Evolutionary conservation across 169 alveolate genomes (phyloP), one percentile per base, ranked within the genome.

Genomic region (Babesia ovata): DNA sequence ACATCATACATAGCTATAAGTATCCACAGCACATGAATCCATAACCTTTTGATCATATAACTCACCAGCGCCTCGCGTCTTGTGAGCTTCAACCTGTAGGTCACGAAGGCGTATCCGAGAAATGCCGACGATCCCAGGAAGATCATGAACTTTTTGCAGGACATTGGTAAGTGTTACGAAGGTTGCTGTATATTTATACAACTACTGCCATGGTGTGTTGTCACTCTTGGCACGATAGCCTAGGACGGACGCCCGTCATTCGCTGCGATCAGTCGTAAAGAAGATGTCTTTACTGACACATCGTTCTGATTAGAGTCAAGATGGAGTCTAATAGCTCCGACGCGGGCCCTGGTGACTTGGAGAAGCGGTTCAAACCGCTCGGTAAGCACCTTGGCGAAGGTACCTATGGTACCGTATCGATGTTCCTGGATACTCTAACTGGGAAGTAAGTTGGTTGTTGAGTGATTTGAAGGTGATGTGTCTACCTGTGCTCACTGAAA

Each of bases 381-480:
- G 90, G 91, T 21, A 91, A 90, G 48, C 94, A 91, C 74, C 92
- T 96, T 26, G 99, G 99, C 16, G 99, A 97, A 78, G 99, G 99
- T 48, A 95, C 99, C 28, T 97, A 97, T 82, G 99, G 99, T 46
- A 96, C 95, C 42, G 99, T 97, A 29, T 94, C 93, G 65, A 93
- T 94, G 76, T 98, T 98, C 21, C 92, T 86, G 77, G 99, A 95
- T 78, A 94, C 87, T 24, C 62, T 86, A 9, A 79, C 87, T 0
- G 84, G 84, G 26, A 79, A 44, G 87, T 79, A 54, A 14, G 67
- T 56, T 91, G 91, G 24, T 92, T 91, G 14, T 11, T 0, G 48
- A n/a, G n/a, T 10, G 46, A 33, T 33, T 33, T 33, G 39, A 33
- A 33, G 39, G 2, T 6, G 39, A 33, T 33, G 39, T 33, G 39